Base-by-base conservation (phyloP, 257 asterid species). In the Solanum arcanum region DNA sequence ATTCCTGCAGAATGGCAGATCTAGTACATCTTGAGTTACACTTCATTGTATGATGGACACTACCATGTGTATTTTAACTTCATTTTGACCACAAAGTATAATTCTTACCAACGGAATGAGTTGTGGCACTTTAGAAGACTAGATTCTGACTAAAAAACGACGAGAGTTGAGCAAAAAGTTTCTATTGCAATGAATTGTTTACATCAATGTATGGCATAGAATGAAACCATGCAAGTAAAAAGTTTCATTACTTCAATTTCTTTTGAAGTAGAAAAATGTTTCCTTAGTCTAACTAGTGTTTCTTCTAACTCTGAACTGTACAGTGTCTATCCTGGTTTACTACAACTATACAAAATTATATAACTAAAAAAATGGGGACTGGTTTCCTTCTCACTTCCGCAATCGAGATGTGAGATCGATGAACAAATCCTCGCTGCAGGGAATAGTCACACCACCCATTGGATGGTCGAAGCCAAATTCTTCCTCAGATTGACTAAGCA, bases 381-480 rank as follows among this genome's bases (percentile, higher is more conserved):
- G 11, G 21, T 9, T 44, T 44, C 25, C 39, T 44, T 78, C n/a
- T 78, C 66, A 77, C 39, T 77, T 77, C 39, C 64, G 47, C 66
- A 89, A 69, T 6, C 70, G 60, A 68, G 90, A 91, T 6, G 87
- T 88, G 12, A 90, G 49, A 37, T 74, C 31, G 12, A 37, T 74
- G 11, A 74, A 74, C 31, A 74, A 46, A 37, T 74, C 81, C 52
- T 74, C 81, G 1, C 29, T 10, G 12, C 81, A 74, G 11, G 81
- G 81, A 74, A 74, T 37, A 37, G 81, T 74, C 20, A 74, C 18
- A 9, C 52, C 82, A 1, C 82, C 82, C 82, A 73, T 35, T 35
- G 49, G 31, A 74, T 74, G 81, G 12, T 74, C 3, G n/a, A 74
- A 37, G 31, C 81, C 81, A 37, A 74, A 74, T 37, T 37, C 81